Percentiles rank a stretch among this genome's conserved stretches.
Conservation (phyloP, 2,329 filamentous ascomycete genomes). For the Monosporascus sp. region DNA sequence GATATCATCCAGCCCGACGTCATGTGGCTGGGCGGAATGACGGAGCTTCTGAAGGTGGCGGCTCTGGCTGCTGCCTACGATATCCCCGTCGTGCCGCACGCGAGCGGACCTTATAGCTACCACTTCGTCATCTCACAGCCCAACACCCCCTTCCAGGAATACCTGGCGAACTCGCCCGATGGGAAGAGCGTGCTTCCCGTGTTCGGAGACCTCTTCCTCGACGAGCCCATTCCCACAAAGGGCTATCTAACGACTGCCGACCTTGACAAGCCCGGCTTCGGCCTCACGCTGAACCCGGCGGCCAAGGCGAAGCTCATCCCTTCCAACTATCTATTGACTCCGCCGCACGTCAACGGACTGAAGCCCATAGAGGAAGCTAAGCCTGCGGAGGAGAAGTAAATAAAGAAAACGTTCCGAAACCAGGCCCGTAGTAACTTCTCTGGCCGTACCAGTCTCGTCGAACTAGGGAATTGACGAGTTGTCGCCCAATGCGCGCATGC, state of each 20-base stretch:
- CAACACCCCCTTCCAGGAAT: constrained; percentile 93
- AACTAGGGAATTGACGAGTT: too few species aligned
- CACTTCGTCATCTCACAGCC: constrained; percentile 93
- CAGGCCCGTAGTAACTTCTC: not conserved
- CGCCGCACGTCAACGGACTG: constrained; percentile 49
- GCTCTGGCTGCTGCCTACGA: constrained; percentile 90
- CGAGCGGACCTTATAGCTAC: constrained; percentile 90
- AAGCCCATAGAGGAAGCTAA: constrained; percentile 23
- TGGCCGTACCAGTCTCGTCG: too few species aligned
- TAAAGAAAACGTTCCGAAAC: not conserved
- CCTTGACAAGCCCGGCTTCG: constrained; percentile 86
- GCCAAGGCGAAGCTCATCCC: constrained; percentile 68
- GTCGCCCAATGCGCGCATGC: too few species aligned
- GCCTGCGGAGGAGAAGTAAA: constrained; percentile 1
- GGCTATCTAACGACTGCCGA: constrained; percentile 75
- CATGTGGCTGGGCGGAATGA: constrained; percentile 95
- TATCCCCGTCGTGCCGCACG: constrained; percentile 91
- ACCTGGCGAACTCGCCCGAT: constrained; percentile 87
- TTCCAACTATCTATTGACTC: constrained; percentile 66
- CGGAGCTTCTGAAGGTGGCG: constrained; percentile 83
- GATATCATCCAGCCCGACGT: constrained; percentile 95
- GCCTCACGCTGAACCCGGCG: constrained; percentile 77
- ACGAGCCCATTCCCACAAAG: constrained; percentile 82
- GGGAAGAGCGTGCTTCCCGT: constrained; percentile 86
- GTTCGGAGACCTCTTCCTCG: constrained; percentile 84